Conservation (phyloP, 768 basidiomycete genomes). For the Chlorophyllum brunneum region DNA sequence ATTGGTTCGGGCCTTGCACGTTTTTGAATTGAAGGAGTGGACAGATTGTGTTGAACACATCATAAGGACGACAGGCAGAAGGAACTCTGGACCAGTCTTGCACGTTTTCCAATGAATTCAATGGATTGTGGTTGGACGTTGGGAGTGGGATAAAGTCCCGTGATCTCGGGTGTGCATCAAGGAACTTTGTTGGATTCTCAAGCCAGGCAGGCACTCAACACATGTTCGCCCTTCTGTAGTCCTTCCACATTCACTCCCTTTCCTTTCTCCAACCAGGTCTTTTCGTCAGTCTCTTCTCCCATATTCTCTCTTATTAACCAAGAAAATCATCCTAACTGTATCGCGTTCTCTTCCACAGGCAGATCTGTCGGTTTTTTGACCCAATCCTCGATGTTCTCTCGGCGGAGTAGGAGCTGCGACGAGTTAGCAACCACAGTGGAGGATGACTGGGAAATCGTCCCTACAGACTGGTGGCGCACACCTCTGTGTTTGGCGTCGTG, state of each 20-base stretch:
- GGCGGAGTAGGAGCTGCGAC: neutral
- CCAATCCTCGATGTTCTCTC: conserved; percentile 6
- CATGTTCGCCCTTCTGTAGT: conserved; percentile 12
- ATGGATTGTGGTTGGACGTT: neutral
- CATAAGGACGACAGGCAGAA: too few species aligned
- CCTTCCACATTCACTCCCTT: neutral
- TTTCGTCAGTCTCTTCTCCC: neutral
- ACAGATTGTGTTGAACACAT: too few species aligned
- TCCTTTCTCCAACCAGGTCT: neutral
- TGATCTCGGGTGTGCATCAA: conserved; percentile 11
- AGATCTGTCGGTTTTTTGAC: conserved; percentile 5
- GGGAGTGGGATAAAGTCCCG: neutral
- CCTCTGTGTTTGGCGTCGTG: conserved; percentile 36
- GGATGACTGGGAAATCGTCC: conserved; percentile 37
- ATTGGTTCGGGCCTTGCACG: too few species aligned
- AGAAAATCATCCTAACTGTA: neutral
- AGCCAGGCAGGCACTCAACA: conserved; percentile 14
- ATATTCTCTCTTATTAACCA: neutral
- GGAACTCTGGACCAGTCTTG: too few species aligned
- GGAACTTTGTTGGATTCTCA: conserved; percentile 11
- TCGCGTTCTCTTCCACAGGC: neutral
- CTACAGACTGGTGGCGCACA: conserved; percentile 37
- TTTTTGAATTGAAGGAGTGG: too few species aligned
- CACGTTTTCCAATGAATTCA: too few species aligned
- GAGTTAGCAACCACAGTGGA: conserved; percentile 24